Percentiles rank a stretch among this genome's conserved stretches.
These are phyloP conservation scores for Podospora sp. DNA, from an alignment of 495 filamentous ascomycete genomes.

Conservation along the genomic window DNA sequence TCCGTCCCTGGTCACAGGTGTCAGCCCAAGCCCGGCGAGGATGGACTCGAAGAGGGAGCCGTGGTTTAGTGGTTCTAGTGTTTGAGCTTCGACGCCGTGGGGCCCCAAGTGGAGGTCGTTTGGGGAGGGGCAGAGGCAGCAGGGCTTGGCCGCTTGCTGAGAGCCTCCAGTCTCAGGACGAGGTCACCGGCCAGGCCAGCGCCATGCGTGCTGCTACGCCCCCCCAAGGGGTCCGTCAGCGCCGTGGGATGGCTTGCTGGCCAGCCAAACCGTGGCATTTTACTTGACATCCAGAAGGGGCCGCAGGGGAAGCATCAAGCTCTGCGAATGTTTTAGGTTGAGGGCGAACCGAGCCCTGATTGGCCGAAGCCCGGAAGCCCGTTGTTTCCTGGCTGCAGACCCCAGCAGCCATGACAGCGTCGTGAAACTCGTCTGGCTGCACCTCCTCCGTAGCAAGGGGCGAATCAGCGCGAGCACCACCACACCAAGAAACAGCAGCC, in stretches of 20 bases:
- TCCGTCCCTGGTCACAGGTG: conserved; percentile 32
- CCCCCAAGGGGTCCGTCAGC: not conserved
- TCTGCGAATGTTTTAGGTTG: conserved; percentile 38
- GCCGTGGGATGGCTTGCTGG: conserved; percentile 12
- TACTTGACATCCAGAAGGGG: conserved; percentile 24
- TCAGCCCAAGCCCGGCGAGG: conserved; percentile 17
- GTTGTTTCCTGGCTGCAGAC: conserved; percentile 28
- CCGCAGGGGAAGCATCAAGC: conserved; percentile 25
- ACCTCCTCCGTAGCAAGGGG: conserved; percentile 30
- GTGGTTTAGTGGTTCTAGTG: conserved; percentile 36
- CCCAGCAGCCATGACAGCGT: conserved; percentile 29
- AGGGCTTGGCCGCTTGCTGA: conserved; percentile 24
- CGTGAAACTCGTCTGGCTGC: conserved; percentile 40
- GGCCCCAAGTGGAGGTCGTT: conserved; percentile 32
- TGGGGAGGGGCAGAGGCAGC: conserved; percentile 19
- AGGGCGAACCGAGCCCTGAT: conserved; percentile 22
- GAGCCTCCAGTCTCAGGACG: conserved; percentile 8
- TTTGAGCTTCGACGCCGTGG: conserved; percentile 40
- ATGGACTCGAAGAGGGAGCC: conserved; percentile 1
- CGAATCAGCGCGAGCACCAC: conserved; percentile 24
- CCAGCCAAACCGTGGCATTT: conserved; percentile 19
- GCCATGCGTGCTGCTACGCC: conserved; percentile 18
- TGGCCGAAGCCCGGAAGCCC: conserved; percentile 28
- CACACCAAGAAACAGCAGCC: conserved; percentile 3
- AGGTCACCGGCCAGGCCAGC: conserved; percentile 13